These are phyloP conservation scores for Naegleria fowleri DNA, from an alignment of 208 protist genomes.

Conservation along the genomic window DNA sequence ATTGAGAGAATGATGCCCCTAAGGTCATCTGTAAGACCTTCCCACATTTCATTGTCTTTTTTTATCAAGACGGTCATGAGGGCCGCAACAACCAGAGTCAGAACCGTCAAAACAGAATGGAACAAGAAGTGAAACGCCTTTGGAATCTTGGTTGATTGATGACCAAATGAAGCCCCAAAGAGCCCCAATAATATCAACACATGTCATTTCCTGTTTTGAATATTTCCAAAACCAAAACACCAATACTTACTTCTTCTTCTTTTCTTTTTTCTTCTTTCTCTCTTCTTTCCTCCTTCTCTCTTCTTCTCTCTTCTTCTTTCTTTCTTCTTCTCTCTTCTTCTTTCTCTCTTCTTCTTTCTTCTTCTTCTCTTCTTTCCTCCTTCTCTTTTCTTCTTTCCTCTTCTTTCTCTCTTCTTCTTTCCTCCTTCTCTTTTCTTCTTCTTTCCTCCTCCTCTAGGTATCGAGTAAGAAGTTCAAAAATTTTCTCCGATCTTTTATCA, in stretches of 20 bases:
- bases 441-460: no score
- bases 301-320: not conserved
- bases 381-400: not conserved
- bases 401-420: constrained; percentile 2
- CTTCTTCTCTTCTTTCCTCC: not conserved
- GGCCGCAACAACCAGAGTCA: no score
- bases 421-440: not conserved
- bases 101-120: no score
- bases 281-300: not conserved
- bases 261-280: not conserved
- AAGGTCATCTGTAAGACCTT: no score
- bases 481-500: not conserved
- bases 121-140: no score
- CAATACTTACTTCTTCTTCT: not conserved
- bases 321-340: not conserved
- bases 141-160: no score
- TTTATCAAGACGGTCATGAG: no score
- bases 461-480: no score
- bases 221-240: no score
- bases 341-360: not conserved
- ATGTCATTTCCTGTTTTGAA: not conserved
- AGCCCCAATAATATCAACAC: not conserved
- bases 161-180: no score
- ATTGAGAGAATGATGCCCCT: no score
- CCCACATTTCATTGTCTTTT: no score